Evolutionary conservation across 768 basidiomycete genomes (phyloP).

Genomic region (Clathrus columnatus): DNA sequence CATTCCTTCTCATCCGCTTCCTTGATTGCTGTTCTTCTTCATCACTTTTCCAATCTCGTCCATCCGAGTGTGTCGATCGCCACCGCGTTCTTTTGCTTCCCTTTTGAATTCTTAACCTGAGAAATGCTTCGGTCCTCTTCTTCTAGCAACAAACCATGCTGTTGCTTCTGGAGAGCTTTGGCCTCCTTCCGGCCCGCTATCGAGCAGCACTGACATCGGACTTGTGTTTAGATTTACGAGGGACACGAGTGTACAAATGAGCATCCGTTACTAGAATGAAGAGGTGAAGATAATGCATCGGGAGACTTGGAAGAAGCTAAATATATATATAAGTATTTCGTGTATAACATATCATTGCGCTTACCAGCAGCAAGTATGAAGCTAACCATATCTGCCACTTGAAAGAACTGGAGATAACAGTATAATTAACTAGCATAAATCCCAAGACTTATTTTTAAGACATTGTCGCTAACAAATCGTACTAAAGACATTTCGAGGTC

Average conservation of each 20-base stretch:
- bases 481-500: slow-evolving; percentile 32
- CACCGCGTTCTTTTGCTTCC: slow-evolving; percentile 31
- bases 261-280: slow-evolving; percentile 63
- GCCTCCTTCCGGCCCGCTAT: slow-evolving; percentile 67
- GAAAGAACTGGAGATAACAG: slow-evolving; percentile 53
- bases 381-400: slow-evolving; percentile 80
- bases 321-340: neutral
- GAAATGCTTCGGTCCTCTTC: slow-evolving; percentile 44
- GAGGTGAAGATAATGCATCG: slow-evolving; percentile 65
- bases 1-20: slow-evolving; percentile 46
- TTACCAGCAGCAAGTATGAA: slow-evolving; percentile 81
- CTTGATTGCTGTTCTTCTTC: slow-evolving; percentile 64
- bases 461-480: slow-evolving; percentile 72
- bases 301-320: slow-evolving; percentile 54
- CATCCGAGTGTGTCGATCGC: slow-evolving; percentile 59
- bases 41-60: slow-evolving; percentile 84
- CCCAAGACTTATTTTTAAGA: slow-evolving; percentile 47
- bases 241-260: slow-evolving; percentile 70
- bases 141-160: slow-evolving; percentile 77
- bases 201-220: slow-evolving; percentile 35
- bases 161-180: slow-evolving; percentile 57
- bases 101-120: no score
- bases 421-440: slow-evolving; percentile 1
- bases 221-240: slow-evolving; percentile 71
- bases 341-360: slow-evolving; percentile 15